Percentiles rank a stretch among this genome's conserved stretches.
These are phyloP conservation scores for Xerocomus spinulosus DNA, from an alignment of 768 basidiomycete species.

Conservation along the genomic window DNA sequence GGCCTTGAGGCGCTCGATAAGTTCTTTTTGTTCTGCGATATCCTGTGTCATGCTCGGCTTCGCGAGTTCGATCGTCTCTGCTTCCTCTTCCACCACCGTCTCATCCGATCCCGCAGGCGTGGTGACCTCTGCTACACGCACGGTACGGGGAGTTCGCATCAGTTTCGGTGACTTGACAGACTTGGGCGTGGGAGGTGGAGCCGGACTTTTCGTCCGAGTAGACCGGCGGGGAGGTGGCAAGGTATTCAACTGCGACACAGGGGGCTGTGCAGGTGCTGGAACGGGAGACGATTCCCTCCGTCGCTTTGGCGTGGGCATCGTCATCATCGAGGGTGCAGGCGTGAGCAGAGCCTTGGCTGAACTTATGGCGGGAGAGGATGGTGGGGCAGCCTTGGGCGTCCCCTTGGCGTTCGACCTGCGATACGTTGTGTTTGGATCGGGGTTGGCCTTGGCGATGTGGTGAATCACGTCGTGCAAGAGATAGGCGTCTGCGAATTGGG, in stretches of 20 bases:
- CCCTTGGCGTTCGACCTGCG: slow-evolving; percentile 55
- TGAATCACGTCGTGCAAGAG: slow-evolving; percentile 55
- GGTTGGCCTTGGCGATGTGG: slow-evolving; percentile 62
- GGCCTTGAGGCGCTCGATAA: slow-evolving; percentile 69
- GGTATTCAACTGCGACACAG: slow-evolving; percentile 14
- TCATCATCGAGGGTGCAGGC: slow-evolving; percentile 35
- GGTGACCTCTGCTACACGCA: slow-evolving; percentile 31
- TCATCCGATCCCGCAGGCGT: slow-evolving; percentile 58
- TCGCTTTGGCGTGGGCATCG: slow-evolving; percentile 53
- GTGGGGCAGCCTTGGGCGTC: slow-evolving; percentile 26
- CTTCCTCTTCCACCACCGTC: slow-evolving; percentile 63
- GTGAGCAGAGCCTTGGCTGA: slow-evolving; percentile 26
- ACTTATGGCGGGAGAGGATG: slow-evolving; percentile 25
- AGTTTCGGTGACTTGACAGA: slow-evolving; percentile 36
- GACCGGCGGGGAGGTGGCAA: slow-evolving; percentile 43
- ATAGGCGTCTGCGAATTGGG: slow-evolving; percentile 61
- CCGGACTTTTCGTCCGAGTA: slow-evolving; percentile 40
- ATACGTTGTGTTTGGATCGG: slow-evolving; percentile 76
- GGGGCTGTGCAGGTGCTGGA: slow-evolving; percentile 14
- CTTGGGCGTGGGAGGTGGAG: slow-evolving; percentile 20
- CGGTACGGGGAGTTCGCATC: slow-evolving; percentile 16
- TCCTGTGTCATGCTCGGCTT: slow-evolving; percentile 65
- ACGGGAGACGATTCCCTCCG: slow-evolving; percentile 57
- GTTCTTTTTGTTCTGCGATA: slow-evolving; percentile 69
- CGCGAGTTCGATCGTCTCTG: slow-evolving; percentile 51